These are phyloP conservation scores for Penicillium sp. DNA, from an alignment of 2,329 filamentous ascomycete species.

Conservation along the genomic window DNA sequence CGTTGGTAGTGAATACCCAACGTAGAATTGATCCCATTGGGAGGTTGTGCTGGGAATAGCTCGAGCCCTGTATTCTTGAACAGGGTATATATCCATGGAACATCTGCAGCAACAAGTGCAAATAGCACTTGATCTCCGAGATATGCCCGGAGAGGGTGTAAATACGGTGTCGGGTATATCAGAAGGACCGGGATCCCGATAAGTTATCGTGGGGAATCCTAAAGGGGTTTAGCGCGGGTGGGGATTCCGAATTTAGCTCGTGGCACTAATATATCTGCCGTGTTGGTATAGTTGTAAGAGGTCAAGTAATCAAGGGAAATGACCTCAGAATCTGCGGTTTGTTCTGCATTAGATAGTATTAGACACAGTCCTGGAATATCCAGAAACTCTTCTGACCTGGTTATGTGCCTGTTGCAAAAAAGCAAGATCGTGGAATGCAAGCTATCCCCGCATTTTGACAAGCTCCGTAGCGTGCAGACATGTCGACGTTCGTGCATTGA, in stretches of 20 bases:
- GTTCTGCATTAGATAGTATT: neutral
- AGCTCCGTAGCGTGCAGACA: constrained; percentile 7
- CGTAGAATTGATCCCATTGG: neutral
- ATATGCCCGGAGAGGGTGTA: neutral
- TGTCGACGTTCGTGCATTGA: constrained; percentile 2
- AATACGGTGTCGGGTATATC: neutral
- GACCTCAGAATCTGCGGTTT: neutral
- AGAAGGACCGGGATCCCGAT: constrained; percentile 12
- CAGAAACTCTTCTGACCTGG: neutral
- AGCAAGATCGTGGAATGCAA: neutral
- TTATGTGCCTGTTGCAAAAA: neutral
- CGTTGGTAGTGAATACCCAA: neutral
- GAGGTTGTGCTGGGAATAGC: neutral
- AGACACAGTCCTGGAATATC: neutral
- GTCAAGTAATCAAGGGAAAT: neutral
- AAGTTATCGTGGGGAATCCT: constrained; percentile 18
- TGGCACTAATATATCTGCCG: constrained; percentile 14
- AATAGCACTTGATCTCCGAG: neutral
- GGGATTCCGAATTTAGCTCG: constrained; percentile 25
- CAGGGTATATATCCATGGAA: neutral
- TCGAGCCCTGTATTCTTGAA: neutral
- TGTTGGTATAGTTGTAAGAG: neutral
- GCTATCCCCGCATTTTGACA: constrained; percentile 13
- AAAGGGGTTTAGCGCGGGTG: constrained; percentile 14
- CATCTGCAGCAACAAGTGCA: neutral